Evolutionary conservation across 805 yeast genomes (phyloP), one percentile per base, ranked within the genome.

Genomic region (Zygosaccharomyces siamensis): DNA sequence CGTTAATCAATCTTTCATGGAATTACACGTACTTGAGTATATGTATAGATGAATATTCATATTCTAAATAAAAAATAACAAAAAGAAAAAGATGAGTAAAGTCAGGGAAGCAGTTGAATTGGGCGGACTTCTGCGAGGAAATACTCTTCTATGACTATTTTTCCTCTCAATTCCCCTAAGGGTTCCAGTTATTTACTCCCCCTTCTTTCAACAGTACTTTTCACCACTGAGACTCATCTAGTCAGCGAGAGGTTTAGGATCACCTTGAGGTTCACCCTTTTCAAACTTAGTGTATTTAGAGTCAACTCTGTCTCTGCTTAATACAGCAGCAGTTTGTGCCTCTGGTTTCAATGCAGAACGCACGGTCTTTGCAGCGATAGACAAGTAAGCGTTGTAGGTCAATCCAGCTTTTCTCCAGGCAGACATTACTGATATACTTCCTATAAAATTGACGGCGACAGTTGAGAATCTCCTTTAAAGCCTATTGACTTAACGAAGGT

Each of bases 271-370:
- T 52, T 66, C 72, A 64, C 97, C 98, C 55, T 84, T 78, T 64
- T 78, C 84, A 72, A 83, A 78, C 66, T 76, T 78, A 69, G 84
- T 80, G 56, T 77, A 84, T 69, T 80, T 80, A 60, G 82, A 86
- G 65, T 92, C 98, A 55, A 86, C 71, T 63, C 71, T 57, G 59
- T 83, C 83, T 77, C 95, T 86, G 69, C 77, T 79, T 63, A 81
- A 79, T 40, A 72, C 74, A 58, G 84, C 85, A 53, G 75, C 78
- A 55, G 80, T 85, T 70, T 85, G 86, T 67, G 80, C 70, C 64
- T 90, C 96, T 56, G 89, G 82, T 77, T 92, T 92, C 69, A 92
- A 80, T 45, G 97, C 84, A 62, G 78, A 76, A 76, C 97, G 89
- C 61, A 89, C 80, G 54, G 95, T 80, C 69, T 82, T 82, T 66